Base-by-base conservation (phyloP, 2,329 filamentous ascomycete species). In the Lasiodiplodia citricola region DNA sequence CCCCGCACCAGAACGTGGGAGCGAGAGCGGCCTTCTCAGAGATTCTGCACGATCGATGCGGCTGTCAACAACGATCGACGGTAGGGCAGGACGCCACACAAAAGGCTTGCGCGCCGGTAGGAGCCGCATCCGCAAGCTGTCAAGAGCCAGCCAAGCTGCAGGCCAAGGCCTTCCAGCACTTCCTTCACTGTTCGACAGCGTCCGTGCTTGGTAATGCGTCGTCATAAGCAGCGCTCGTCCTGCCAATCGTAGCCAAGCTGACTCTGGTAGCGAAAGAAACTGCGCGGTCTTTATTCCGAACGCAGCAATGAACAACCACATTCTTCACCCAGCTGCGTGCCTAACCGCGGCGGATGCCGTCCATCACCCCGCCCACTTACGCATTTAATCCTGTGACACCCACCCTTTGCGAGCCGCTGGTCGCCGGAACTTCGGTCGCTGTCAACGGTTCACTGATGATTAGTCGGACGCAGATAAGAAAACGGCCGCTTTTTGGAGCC, bases 71-170 rank as follows among this genome's bases (percentile, higher is more conserved):
- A 16, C n/a, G 63, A 66, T 66, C 63, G 52, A 25, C 58, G 21
- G 58, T 63, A 50, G 52, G 44, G 62, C 62, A 31, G 35, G 38
- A 13, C 63, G 63, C 63, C 63, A 56, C 63, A 44, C 2, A 16
- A 54, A 31, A 66, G 23, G 50, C 63, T 47, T 55, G 21, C 14
- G 21, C 14, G 52, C 51, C 63, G 37, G 63, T 35, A 47, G 50
- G 60, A 52, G 62, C 62, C 62, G 51, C 47, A 66, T 52, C 63
- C 51, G 63, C 63, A 47, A 6, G 62, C 62, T 50, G 16, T 66
- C 51, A 28, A 47, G n/a, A 55, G 47, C 28, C 51, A 55, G 62
- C 62, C 62, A 66, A 54, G 47, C 28, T 10, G 18, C 35, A 13
- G 23, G 63, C 51, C 51, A 66, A 55, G 63, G 1, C 63, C 63